These are phyloP conservation scores for Picochlorum sp. DNA, from an alignment of 139 green algal genomes.

Conservation along the genomic window DNA sequence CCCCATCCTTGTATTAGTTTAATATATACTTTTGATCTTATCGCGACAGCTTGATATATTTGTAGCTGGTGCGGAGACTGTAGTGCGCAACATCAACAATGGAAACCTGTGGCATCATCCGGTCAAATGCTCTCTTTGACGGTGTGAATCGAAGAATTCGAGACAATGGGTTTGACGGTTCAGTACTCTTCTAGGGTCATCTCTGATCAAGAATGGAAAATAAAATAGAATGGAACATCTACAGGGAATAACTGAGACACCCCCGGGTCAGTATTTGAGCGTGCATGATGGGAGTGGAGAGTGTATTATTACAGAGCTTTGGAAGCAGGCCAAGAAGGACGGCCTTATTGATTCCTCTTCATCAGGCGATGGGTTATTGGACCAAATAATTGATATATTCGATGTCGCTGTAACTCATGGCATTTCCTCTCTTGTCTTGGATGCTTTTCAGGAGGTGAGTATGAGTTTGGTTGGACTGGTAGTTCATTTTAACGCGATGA, in stretches of 20 bases:
- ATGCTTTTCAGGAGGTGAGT: slow-evolving; percentile 1
- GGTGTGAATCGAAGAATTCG: too few relatives aligned
- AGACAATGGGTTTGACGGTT: too few relatives aligned
- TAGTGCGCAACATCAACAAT: too few relatives aligned
- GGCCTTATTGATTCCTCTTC: background rate
- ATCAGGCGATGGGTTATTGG: background rate
- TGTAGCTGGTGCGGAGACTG: background rate
- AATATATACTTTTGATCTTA: background rate
- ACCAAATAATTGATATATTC: background rate
- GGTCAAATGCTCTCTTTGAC: too few relatives aligned
- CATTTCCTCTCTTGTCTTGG: background rate
- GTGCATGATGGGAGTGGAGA: too few relatives aligned
- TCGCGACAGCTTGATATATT: background rate
- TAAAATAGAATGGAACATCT: too few relatives aligned
- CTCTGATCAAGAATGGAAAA: too few relatives aligned
- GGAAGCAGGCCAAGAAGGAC: background rate
- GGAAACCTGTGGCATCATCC: too few relatives aligned
- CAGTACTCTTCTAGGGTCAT: too few relatives aligned
- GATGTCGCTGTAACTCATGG: background rate
- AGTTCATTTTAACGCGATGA: background rate
- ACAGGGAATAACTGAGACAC: too few relatives aligned
- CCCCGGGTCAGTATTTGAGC: too few relatives aligned
- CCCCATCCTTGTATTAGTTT: background rate
- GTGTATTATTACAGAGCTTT: background rate
- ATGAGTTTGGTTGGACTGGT: too few relatives aligned